Evolutionary conservation across 805 yeast genomes (phyloP).

Genomic region (Pachysolen tannophilus): DNA sequence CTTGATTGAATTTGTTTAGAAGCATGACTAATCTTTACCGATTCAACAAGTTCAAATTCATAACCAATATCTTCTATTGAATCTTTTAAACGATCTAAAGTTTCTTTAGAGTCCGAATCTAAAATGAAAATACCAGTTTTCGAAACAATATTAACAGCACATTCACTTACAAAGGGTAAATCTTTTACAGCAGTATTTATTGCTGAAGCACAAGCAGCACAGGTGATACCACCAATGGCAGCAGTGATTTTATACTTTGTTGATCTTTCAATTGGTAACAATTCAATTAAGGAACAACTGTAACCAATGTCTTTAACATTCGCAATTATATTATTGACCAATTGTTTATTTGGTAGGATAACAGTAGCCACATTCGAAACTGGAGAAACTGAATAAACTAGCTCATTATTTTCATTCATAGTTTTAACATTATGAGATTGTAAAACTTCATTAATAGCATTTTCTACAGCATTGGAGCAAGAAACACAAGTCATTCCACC

Average conservation of each 20-base stretch:
- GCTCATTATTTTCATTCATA: constrained; percentile 12
- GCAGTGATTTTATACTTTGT: constrained; percentile 46
- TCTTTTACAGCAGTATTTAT: constrained; percentile 38
- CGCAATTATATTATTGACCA: constrained; percentile 40
- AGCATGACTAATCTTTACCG: constrained; percentile 36
- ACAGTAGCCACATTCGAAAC: constrained; percentile 48
- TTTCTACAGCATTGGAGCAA: constrained; percentile 43
- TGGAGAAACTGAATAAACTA: constrained; percentile 37
- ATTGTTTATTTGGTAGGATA: constrained; percentile 42
- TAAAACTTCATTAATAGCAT: constrained; percentile 26
- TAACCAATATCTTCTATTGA: constrained; percentile 62
- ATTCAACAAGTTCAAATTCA: constrained; percentile 42
- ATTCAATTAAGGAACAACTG: constrained; percentile 45
- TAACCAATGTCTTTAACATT: constrained; percentile 37
- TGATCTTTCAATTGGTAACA: constrained; percentile 48
- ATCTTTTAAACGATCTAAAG: constrained; percentile 34
- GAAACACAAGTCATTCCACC: constrained; percentile 67
- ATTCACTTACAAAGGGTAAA: constrained; percentile 44
- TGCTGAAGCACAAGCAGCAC: constrained; percentile 70
- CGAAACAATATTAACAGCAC: constrained; percentile 48
- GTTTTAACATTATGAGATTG: constrained; percentile 10
- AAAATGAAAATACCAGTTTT: constrained; percentile 58
- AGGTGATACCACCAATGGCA: constrained; percentile 84
- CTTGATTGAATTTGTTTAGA: constrained; percentile 43
- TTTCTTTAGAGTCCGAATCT: constrained; percentile 28